Percentiles rank a stretch among this genome's conserved stretches.
Evolutionary conservation across 1,284 basidiomycete species (phyloP).

Genomic region (Athelia sp.): DNA sequence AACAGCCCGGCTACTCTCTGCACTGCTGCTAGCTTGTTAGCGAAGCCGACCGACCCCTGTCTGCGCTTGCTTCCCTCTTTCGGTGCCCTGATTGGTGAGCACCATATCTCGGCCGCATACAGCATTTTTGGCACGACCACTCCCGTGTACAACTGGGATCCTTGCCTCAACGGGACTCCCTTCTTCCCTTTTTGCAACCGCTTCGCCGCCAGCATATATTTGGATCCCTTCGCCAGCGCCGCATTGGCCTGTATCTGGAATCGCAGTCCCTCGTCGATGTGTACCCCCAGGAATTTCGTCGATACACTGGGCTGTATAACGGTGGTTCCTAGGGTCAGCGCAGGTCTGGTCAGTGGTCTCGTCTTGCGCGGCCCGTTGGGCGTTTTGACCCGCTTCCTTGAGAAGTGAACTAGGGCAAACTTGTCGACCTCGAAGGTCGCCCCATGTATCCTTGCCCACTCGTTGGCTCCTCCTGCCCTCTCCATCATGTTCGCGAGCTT

Average conservation of each 20-base stretch:
- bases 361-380: neutral
- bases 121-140: slow-evolving; percentile 10
- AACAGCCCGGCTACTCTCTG: slow-evolving; percentile 15
- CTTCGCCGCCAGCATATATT: slow-evolving; percentile 4
- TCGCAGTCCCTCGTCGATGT: slow-evolving; percentile 9
- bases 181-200: neutral
- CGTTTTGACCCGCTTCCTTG: neutral
- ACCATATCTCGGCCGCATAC: slow-evolving; percentile 11
- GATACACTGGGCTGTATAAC: slow-evolving; percentile 1
- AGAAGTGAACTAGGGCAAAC: slow-evolving; percentile 14
- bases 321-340: neutral
- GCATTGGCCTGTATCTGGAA: slow-evolving; percentile 6
- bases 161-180: neutral
- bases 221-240: slow-evolving; percentile 8
- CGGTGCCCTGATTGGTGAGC: neutral
- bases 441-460: slow-evolving; percentile 19
- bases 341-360: neutral
- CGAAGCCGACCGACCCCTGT: slow-evolving; percentile 10
- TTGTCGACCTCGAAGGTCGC: slow-evolving; percentile 20
- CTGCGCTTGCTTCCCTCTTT: neutral
- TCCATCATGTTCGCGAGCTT: slow-evolving; percentile 15
- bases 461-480: slow-evolving; percentile 12
- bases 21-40: slow-evolving; percentile 7
- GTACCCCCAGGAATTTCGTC: slow-evolving; percentile 12
- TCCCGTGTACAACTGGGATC: slow-evolving; percentile 5